Conservation (phyloP, 2,329 filamentous ascomycete species). For the Colletotrichum godetiae region DNA sequence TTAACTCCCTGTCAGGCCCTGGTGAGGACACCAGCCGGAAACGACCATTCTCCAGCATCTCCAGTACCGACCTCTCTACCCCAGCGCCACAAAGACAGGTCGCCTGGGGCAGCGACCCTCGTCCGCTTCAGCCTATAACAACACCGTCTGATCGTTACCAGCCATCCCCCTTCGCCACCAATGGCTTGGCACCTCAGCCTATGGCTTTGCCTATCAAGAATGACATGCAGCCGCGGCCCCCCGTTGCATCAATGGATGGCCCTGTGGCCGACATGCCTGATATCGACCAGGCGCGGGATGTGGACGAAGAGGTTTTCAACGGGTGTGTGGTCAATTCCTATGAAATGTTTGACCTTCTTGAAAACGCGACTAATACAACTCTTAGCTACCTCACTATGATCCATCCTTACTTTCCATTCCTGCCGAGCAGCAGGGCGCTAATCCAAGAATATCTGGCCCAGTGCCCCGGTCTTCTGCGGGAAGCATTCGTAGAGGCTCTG, state of each 20-base stretch:
- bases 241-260: slow-evolving; percentile 48
- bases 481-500: slow-evolving; percentile 74
- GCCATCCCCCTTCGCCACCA: slow-evolving; percentile 48
- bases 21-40: slow-evolving; percentile 42
- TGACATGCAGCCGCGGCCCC: slow-evolving; percentile 49
- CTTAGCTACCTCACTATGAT: slow-evolving; percentile 71
- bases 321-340: slow-evolving; percentile 50
- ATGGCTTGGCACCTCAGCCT: slow-evolving; percentile 59
- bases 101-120: slow-evolving; percentile 60
- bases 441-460: slow-evolving; percentile 66
- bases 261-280: slow-evolving; percentile 49
- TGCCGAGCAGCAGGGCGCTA: slow-evolving; percentile 67
- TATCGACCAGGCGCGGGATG: slow-evolving; percentile 46
- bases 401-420: slow-evolving; percentile 74
- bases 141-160: slow-evolving; percentile 45
- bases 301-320: slow-evolving; percentile 59
- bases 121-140: slow-evolving; percentile 55
- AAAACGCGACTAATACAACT: background rate
- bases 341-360: background rate
- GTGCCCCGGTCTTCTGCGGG: slow-evolving; percentile 67
- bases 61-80: slow-evolving; percentile 45
- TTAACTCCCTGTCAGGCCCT: slow-evolving; percentile 27
- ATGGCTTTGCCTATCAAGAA: slow-evolving; percentile 52
- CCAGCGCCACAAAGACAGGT: slow-evolving; percentile 55
- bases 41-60: slow-evolving; percentile 50